Percentiles rank a stretch among this genome's conserved stretches.
Conservation (phyloP, 148 eudicot species). For the Silene conica region DNA sequence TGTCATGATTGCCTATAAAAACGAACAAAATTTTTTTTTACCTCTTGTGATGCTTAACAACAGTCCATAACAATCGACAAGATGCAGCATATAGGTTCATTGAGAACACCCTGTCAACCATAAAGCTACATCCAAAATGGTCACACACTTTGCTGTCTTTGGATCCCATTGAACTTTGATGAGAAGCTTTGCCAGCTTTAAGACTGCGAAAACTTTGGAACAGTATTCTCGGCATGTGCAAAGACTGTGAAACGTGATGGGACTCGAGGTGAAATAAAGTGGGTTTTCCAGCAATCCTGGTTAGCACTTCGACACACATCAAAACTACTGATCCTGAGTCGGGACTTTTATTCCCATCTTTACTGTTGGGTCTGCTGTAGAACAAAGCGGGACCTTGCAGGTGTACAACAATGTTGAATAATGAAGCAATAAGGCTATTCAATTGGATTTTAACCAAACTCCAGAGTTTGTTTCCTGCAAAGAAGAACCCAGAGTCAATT, state of each 20-base stretch:
- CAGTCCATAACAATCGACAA: slow-evolving; percentile 69
- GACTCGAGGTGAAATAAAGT: slow-evolving; percentile 52
- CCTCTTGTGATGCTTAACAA: slow-evolving; percentile 80
- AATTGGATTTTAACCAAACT: slow-evolving; percentile 50
- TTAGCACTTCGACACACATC: slow-evolving; percentile 77
- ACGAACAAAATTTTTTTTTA: slow-evolving; percentile 20
- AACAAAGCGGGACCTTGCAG: slow-evolving; percentile 67
- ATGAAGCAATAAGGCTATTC: slow-evolving; percentile 51
- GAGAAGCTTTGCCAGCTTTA: slow-evolving; percentile 25
- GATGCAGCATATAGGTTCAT: slow-evolving; percentile 69
- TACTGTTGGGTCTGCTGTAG: slow-evolving; percentile 19
- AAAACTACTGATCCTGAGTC: slow-evolving; percentile 77
- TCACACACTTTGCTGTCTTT: slow-evolving; percentile 23
- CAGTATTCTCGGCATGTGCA: slow-evolving; percentile 58
- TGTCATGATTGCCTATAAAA: background rate
- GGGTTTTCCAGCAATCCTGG: slow-evolving; percentile 66
- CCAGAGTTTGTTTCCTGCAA: slow-evolving; percentile 65
- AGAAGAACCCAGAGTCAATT: slow-evolving; percentile 19
- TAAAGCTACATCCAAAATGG: slow-evolving; percentile 18
- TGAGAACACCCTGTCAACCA: slow-evolving; percentile 51
- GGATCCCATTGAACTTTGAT: slow-evolving; percentile 19
- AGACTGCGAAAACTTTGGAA: slow-evolving; percentile 50
- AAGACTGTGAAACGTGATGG: slow-evolving; percentile 52
- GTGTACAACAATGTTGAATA: slow-evolving; percentile 72
- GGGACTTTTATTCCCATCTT: slow-evolving; percentile 35